Evolutionary conservation across 2,329 filamentous ascomycete genomes (phyloP).

Genomic region (Epichloe gansuensis): DNA sequence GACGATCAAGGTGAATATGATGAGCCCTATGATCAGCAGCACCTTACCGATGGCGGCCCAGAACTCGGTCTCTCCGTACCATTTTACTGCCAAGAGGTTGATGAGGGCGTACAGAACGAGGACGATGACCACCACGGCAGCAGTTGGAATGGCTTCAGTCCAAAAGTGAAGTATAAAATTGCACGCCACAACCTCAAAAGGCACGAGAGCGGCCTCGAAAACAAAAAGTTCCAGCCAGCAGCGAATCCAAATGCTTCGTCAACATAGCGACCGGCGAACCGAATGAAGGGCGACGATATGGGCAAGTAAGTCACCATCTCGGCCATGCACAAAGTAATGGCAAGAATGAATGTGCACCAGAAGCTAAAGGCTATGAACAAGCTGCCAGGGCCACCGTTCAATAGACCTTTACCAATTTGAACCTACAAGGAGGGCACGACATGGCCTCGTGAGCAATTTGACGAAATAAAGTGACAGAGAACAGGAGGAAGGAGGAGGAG

Average conservation of each 20-base stretch:
- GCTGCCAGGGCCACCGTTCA: constrained; percentile 46
- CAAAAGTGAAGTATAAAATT: constrained; percentile 52
- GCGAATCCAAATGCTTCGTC: constrained; percentile 66
- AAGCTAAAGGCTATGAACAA: constrained; percentile 48
- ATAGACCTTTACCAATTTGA: constrained; percentile 44
- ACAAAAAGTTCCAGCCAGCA: constrained; percentile 66
- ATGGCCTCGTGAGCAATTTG: constrained; percentile 9
- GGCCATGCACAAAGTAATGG: constrained; percentile 49
- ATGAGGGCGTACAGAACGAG: constrained; percentile 37
- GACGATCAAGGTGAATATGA: constrained; percentile 67
- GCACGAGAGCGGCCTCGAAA: constrained; percentile 55
- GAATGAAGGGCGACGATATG: constrained; percentile 67
- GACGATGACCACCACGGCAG: constrained; percentile 47
- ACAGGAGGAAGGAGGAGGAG: not conserved
- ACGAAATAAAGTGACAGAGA: not conserved
- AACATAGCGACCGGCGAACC: constrained; percentile 63
- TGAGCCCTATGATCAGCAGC: constrained; percentile 56
- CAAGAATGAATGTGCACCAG: constrained; percentile 50
- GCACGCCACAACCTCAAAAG: constrained; percentile 55
- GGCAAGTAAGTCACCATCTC: constrained; percentile 71
- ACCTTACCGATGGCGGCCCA: constrained; percentile 61
- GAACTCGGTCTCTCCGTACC: constrained; percentile 70
- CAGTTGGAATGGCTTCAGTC: constrained; percentile 47
- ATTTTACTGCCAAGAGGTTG: constrained; percentile 62
- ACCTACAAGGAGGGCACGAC: constrained; percentile 20